A percentile compares a stretch with the other conserved stretches of the same genome.
These are phyloP conservation scores for Xylaria polymorpha DNA, from an alignment of 2,329 filamentous ascomycete species.

Conservation along the genomic window DNA sequence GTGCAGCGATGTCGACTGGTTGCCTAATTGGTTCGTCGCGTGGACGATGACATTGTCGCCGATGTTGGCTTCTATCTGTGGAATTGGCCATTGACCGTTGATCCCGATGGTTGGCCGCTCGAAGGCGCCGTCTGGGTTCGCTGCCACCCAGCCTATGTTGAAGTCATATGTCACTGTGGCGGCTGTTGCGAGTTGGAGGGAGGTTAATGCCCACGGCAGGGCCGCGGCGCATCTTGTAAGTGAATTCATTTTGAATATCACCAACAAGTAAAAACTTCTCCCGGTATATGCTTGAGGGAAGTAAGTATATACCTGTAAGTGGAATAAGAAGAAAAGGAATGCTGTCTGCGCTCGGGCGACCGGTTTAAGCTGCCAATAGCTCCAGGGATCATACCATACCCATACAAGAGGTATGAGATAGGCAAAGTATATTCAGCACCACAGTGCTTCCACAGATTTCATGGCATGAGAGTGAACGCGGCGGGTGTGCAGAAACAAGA, in stretches of 20 bases:
- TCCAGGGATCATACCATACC: slow-evolving; percentile 7
- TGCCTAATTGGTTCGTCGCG: slow-evolving; percentile 68
- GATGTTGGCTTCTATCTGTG: slow-evolving; percentile 69
- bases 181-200: slow-evolving; percentile 50
- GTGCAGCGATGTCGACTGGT: slow-evolving; percentile 72
- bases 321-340: background rate
- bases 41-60: slow-evolving; percentile 72
- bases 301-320: background rate
- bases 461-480: slow-evolving; percentile 1
- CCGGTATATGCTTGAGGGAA: background rate
- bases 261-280: slow-evolving; percentile 14
- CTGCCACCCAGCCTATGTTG: slow-evolving; percentile 76
- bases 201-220: slow-evolving; percentile 36
- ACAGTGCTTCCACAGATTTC: slow-evolving; percentile 7
- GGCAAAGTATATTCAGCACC: slow-evolving; percentile 9
- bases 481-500: slow-evolving; percentile 12
- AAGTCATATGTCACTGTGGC: slow-evolving; percentile 71
- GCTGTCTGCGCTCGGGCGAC: slow-evolving; percentile 1
- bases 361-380: slow-evolving; percentile 1
- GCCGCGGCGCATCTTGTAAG: slow-evolving; percentile 30
- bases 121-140: slow-evolving; percentile 76
- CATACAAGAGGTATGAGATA: background rate
- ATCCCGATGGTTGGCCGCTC: slow-evolving; percentile 78
- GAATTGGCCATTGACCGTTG: slow-evolving; percentile 81
- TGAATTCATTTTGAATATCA: slow-evolving; percentile 38